Conservation (phyloP, 495 filamentous ascomycete species). For the Xylaria flabelliformis region DNA sequence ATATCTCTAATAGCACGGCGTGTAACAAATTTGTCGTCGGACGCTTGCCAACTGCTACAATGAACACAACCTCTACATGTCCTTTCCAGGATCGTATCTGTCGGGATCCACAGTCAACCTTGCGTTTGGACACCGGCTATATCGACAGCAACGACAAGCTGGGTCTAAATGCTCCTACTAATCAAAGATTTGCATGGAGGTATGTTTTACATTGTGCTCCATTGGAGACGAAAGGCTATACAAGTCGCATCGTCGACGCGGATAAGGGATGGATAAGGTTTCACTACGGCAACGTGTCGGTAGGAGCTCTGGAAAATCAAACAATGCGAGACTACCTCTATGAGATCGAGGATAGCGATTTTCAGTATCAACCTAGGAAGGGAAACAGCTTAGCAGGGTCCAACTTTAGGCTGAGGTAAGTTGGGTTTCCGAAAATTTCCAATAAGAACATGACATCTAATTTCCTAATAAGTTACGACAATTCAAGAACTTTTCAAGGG, state of each 20-base stretch:
- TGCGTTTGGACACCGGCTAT: background rate
- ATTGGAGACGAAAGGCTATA: background rate
- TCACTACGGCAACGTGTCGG: background rate
- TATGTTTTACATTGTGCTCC: background rate
- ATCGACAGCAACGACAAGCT: background rate
- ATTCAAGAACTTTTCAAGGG: no score
- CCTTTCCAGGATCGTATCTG: background rate
- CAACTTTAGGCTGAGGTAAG: background rate
- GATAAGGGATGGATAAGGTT: background rate
- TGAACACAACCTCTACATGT: background rate
- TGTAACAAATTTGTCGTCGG: background rate
- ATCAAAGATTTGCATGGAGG: background rate
- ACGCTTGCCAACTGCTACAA: background rate
- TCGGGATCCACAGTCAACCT: background rate
- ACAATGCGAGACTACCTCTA: background rate
- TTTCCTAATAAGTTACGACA: no score
- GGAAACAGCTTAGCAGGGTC: no score
- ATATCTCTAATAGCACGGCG: background rate
- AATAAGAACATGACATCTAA: no score
- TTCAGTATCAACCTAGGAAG: background rate
- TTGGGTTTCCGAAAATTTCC: background rate
- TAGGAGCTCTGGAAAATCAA: background rate
- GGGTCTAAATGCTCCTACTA: background rate
- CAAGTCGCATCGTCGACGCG: background rate
- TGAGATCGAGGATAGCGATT: background rate